Evolutionary conservation across 2,329 filamentous ascomycete species (phyloP).

Genomic region (Cladosporium velox): DNA sequence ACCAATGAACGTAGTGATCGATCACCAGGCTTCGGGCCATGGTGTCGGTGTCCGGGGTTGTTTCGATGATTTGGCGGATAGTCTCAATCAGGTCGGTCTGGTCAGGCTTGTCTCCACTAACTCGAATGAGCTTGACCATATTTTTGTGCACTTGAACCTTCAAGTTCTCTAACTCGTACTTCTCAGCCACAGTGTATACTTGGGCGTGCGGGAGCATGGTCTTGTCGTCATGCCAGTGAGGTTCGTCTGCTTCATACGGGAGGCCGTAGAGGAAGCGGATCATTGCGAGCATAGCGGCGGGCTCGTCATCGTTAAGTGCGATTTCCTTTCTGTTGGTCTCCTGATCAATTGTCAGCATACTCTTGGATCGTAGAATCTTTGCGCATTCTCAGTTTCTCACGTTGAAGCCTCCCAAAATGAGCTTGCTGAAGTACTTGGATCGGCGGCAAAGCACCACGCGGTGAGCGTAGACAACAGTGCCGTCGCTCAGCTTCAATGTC

Average conservation of each 20-base stretch:
- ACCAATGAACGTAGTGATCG: background rate
- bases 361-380: too few species aligned
- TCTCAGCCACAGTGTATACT: background rate
- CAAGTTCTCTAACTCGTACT: background rate
- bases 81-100: background rate
- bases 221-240: background rate
- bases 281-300: background rate
- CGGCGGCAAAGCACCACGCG: constrained; percentile 1
- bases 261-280: constrained; percentile 46
- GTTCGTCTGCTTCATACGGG: constrained; percentile 40
- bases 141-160: background rate
- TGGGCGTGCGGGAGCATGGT: background rate
- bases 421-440: constrained; percentile 4
- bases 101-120: background rate
- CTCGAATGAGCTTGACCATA: background rate
- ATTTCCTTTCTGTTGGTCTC: background rate
- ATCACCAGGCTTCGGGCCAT: background rate
- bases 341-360: background rate
- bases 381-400: background rate
- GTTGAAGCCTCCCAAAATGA: background rate
- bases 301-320: background rate
- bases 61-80: background rate
- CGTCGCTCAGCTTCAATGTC: background rate
- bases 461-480: background rate
- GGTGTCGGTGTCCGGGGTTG: background rate